Percentiles rank a stretch among this genome's conserved stretches.
Conservation (phyloP, 768 basidiomycete genomes). For the Auriscalpium microsporum region DNA sequence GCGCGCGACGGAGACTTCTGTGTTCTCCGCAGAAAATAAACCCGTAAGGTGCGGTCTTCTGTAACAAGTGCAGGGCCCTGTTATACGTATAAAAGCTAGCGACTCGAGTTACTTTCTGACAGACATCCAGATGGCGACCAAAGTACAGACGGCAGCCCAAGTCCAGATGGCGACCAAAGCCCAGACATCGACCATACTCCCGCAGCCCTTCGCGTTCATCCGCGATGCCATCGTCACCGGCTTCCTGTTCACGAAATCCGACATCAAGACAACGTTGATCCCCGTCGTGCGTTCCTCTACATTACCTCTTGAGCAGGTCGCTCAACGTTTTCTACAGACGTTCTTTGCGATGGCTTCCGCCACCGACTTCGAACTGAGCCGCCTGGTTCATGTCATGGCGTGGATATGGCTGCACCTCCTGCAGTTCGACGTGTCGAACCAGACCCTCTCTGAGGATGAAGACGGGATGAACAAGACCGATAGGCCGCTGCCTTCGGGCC, state of each 20-base stretch:
- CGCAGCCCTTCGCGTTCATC: too few species aligned
- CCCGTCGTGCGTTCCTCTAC: slow-evolving; percentile 9
- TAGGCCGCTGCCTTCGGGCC: slow-evolving; percentile 22
- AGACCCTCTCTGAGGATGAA: slow-evolving; percentile 16
- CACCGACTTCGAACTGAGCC: background rate
- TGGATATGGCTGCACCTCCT: slow-evolving; percentile 25
- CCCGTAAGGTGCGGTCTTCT: too few species aligned
- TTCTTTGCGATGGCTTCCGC: slow-evolving; percentile 8
- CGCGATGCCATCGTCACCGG: background rate
- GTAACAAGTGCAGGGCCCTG: too few species aligned
- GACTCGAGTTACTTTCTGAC: too few species aligned
- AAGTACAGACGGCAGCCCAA: too few species aligned
- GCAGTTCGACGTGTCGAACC: slow-evolving; percentile 22
- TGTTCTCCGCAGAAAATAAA: too few species aligned
- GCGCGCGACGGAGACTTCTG: too few species aligned
- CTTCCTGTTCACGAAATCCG: slow-evolving; percentile 16
- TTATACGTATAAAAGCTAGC: too few species aligned
- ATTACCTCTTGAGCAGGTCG: background rate
- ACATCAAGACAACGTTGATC: slow-evolving; percentile 14
- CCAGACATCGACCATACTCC: too few species aligned
- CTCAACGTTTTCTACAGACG: background rate
- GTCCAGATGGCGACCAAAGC: too few species aligned
- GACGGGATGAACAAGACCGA: slow-evolving; percentile 22
- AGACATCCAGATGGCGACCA: too few species aligned
- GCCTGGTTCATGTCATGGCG: slow-evolving; percentile 1